Evolutionary conservation across 2,329 filamentous ascomycete genomes (phyloP).

Genomic region (Ceratocystis lukuohia): DNA sequence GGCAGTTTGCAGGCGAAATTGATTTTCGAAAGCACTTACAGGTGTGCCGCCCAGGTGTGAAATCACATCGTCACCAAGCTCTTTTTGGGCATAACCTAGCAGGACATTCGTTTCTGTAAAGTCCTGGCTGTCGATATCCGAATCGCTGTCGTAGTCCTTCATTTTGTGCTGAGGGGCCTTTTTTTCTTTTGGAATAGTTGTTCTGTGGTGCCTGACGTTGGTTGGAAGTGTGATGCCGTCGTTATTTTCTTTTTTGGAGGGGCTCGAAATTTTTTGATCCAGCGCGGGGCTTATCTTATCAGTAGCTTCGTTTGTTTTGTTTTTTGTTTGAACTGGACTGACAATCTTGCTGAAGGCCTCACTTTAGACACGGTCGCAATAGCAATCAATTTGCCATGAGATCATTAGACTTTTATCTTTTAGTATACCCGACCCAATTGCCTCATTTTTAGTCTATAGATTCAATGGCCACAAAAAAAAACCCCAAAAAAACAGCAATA

Average conservation of each 20-base stretch:
- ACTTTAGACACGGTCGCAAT: neutral
- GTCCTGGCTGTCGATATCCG: conserved; percentile 51
- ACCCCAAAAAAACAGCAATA: conserved; percentile 6
- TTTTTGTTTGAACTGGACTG: neutral
- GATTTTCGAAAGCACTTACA: conserved; percentile 39
- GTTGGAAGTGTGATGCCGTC: conserved; percentile 5
- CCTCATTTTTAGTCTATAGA: conserved; percentile 20
- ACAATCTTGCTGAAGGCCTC: neutral
- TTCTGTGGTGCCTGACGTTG: neutral
- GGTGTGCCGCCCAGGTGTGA: conserved; percentile 80
- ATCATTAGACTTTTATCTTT: conserved; percentile 1
- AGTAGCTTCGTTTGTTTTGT: conserved; percentile 9
- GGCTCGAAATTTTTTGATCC: conserved; percentile 31
- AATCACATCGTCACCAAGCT: conserved; percentile 65
- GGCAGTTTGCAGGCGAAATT: neutral
- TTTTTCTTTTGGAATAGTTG: neutral
- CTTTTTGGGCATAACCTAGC: conserved; percentile 74
- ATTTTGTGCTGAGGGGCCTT: conserved; percentile 30
- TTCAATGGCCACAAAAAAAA: conserved; percentile 14
- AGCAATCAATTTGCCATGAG: conserved; percentile 10
- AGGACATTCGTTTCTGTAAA: conserved; percentile 77
- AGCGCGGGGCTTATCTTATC: conserved; percentile 26
- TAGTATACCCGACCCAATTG: conserved; percentile 16
- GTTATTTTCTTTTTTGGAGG: conserved; percentile 25
- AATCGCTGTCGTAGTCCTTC: conserved; percentile 78